These are phyloP conservation scores for Lepidium africanum DNA, from an alignment of 345 rosid species.

Conservation along the genomic window DNA sequence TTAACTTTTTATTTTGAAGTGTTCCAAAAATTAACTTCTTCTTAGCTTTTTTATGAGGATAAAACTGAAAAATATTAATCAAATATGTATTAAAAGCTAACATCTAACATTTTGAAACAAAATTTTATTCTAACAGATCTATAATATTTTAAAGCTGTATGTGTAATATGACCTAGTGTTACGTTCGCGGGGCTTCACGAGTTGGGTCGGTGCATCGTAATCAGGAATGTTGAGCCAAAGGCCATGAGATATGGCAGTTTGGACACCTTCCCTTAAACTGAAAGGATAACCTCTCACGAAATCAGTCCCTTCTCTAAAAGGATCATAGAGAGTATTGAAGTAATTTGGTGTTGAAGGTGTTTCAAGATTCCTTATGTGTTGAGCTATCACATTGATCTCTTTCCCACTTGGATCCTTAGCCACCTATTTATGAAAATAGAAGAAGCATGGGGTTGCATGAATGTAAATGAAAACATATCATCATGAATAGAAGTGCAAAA, in stretches of 20 bases:
- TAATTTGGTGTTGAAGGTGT: slow-evolving; percentile 68
- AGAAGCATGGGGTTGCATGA: neutral
- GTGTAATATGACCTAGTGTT: slow-evolving; percentile 46
- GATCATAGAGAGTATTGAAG: slow-evolving; percentile 48
- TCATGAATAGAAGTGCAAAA: neutral
- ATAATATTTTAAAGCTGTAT: too few species aligned
- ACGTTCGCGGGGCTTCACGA: slow-evolving; percentile 79
- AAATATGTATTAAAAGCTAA: too few species aligned
- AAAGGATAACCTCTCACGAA: slow-evolving; percentile 87
- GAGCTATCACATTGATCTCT: slow-evolving; percentile 73
- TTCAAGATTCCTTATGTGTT: slow-evolving; percentile 68
- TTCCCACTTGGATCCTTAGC: slow-evolving; percentile 77
- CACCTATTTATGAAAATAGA: slow-evolving; percentile 32
- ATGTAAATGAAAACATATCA: neutral
- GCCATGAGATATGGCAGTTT: slow-evolving; percentile 77
- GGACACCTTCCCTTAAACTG: slow-evolving; percentile 73
- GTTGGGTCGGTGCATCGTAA: slow-evolving; percentile 90
- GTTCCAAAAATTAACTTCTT: too few species aligned
- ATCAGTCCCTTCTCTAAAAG: slow-evolving; percentile 65
- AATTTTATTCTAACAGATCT: too few species aligned
- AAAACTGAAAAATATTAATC: too few species aligned
- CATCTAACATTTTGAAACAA: too few species aligned
- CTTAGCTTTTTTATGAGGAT: too few species aligned
- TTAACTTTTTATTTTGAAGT: too few species aligned
- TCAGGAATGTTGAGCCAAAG: slow-evolving; percentile 95